Evolutionary conservation across 345 rosid genomes (phyloP), one percentile per base, ranked within the genome.

Genomic region (Linum tenue): DNA sequence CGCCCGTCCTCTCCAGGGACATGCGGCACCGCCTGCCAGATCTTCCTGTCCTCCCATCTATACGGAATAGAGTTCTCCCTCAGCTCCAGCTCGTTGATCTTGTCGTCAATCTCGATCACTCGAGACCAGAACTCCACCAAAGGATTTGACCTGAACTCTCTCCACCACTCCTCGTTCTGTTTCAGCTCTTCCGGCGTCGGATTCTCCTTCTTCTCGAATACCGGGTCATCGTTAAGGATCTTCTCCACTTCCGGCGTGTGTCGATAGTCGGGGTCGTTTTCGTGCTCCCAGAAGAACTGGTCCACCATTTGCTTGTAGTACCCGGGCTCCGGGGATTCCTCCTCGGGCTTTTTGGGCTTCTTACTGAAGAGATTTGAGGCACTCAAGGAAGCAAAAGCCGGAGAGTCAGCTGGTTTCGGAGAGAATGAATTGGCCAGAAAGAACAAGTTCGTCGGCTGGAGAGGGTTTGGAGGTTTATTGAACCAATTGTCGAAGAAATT

Each of bases 401-500:
- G 64, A 57, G 81, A 17, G 58, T 43, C 56, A 41, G 64, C 58
- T 60, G 43, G 39, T 72, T 66, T 68, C 38, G 65, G 64, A 56
- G 71, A 17, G 38, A 70, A 56, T 36, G 73, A 79, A 79, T 14
- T 80, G n/a, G 77, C 58, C 39, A 77, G 64, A 2, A 85, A 75
- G 56, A 73, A 68, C 69, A 84, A 76, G 60, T 83, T 85, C 44
- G 85, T 37, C 64, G 79, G 72, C 48, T 84, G 82, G 43, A 85
- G 78, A 9, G 97, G 86, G 40, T 82, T 86, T 14, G 77, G 79
- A 17, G 95, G 88, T 70, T 84, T 92, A 37, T 73, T 76, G 79
- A 92, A 87, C 95, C 95, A 87, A 64, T 77, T 83, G 31, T 82
- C 90, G 43, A 89, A 92, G 73, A 90, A 87, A 74, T 83, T 86